Conservation (phyloP, 2,329 filamentous ascomycete genomes). For the Clonostachys byssicola region DNA sequence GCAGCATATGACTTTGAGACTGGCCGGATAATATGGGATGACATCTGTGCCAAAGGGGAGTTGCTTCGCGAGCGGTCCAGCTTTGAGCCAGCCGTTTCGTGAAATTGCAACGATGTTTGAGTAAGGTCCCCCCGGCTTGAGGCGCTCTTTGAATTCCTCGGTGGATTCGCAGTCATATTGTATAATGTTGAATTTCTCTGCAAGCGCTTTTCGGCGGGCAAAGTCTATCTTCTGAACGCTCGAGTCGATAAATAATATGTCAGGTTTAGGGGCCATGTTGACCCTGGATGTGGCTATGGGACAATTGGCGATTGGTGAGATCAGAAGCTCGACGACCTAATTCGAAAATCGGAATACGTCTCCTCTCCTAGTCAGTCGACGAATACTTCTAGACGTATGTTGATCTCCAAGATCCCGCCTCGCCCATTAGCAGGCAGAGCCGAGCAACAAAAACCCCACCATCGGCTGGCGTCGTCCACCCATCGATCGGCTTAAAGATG, state of each 20-base stretch:
- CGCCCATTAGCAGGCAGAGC: too few relatives aligned
- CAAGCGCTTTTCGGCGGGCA: constrained; percentile 2
- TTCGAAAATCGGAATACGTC: too few relatives aligned
- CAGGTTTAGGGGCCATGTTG: constrained; percentile 1
- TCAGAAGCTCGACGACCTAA: too few relatives aligned
- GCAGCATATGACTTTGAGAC: constrained; percentile 9
- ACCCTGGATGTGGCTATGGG: background rate
- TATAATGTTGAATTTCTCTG: constrained; percentile 6
- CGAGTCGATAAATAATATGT: constrained; percentile 7
- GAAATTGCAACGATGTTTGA: constrained; percentile 8
- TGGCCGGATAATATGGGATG: constrained; percentile 6
- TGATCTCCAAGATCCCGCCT: too few relatives aligned
- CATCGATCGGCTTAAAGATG: too few relatives aligned
- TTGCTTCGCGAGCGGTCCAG: constrained; percentile 6
- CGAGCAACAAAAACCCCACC: too few relatives aligned
- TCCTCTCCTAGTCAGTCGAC: too few relatives aligned
- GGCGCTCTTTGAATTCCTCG: constrained; percentile 7
- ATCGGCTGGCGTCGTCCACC: too few relatives aligned
- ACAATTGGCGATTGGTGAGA: too few relatives aligned
- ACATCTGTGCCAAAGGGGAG: constrained; percentile 7
- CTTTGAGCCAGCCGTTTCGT: constrained; percentile 9
- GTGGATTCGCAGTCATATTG: constrained; percentile 8
- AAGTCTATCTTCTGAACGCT: constrained; percentile 5
- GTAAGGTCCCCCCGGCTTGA: constrained; percentile 7
- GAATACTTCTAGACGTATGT: too few relatives aligned